Conservation (phyloP, 2,329 filamentous ascomycete species). For the Cordyceps pruinosa region DNA sequence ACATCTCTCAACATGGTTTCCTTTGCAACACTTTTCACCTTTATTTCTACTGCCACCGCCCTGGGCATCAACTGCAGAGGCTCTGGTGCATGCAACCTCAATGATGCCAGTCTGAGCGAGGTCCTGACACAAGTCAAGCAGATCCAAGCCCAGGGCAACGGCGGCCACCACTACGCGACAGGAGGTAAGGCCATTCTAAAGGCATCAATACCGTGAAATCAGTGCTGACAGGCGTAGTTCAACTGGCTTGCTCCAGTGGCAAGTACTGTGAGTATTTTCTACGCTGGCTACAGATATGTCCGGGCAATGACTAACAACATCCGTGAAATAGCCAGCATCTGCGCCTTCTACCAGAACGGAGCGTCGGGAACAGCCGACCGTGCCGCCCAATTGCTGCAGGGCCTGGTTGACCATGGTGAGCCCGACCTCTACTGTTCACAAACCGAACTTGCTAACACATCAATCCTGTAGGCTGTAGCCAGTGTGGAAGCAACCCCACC, state of each 20-base stretch:
- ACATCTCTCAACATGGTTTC: not conserved
- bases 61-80: constrained; percentile 17
- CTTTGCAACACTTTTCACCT: not conserved
- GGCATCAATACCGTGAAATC: too few species aligned
- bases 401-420: constrained; percentile 13
- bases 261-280: not conserved
- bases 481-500: constrained; percentile 17
- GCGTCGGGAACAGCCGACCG: constrained; percentile 14
- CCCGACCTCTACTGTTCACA: not conserved
- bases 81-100: constrained; percentile 14
- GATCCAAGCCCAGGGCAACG: constrained; percentile 14
- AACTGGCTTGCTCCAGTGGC: constrained; percentile 16
- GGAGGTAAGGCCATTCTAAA: constrained; percentile 5
- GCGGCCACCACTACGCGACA: constrained; percentile 9
- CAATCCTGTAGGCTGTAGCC: constrained; percentile 6
- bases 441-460: not conserved
- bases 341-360: constrained; percentile 17
- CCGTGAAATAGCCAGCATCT: constrained; percentile 10
- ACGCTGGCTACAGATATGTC: not conserved
- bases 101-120: constrained; percentile 12
- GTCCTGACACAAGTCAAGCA: constrained; percentile 13
- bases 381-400: constrained; percentile 13
- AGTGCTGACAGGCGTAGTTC: constrained; percentile 5
- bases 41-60: constrained; percentile 10
- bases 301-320: not conserved